These are phyloP conservation scores for Lepiota brunneoincarnata DNA, from an alignment of 768 basidiomycete genomes.

Conservation along the genomic window DNA sequence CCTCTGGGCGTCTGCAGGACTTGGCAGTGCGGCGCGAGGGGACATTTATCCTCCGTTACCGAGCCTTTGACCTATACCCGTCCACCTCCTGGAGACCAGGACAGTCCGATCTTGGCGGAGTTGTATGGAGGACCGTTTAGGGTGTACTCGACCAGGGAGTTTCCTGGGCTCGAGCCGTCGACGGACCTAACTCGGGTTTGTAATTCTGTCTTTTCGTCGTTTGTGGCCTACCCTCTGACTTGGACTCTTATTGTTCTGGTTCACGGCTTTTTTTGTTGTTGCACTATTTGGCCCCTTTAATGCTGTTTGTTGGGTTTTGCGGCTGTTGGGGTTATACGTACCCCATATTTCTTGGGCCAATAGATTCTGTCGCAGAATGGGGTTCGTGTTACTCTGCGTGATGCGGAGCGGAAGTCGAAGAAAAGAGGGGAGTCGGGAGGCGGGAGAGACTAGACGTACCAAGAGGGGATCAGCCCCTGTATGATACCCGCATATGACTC, in stretches of 20 bases:
- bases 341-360: background rate
- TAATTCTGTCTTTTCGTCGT: constrained; percentile 7
- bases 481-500: background rate
- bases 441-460: background rate
- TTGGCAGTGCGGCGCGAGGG: constrained; percentile 67
- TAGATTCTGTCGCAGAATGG: constrained; percentile 37
- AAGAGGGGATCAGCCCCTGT: background rate
- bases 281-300: too few species aligned
- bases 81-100: constrained; percentile 23
- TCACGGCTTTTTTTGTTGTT: background rate
- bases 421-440: constrained; percentile 23
- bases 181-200: constrained; percentile 68
- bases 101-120: constrained; percentile 53
- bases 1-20: constrained; percentile 39
- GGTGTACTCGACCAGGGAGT: constrained; percentile 73
- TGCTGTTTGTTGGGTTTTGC: background rate
- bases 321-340: background rate
- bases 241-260: too few species aligned
- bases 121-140: constrained; percentile 64
- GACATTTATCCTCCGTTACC: constrained; percentile 67
- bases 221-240: background rate
- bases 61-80: constrained; percentile 62
- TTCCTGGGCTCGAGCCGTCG: constrained; percentile 66
- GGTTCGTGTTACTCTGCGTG: constrained; percentile 38
- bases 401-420: constrained; percentile 37